phyloP scores from a whole-genome alignment of 164 flowering plant genomes.

The Magnolia sinica region DNA sequence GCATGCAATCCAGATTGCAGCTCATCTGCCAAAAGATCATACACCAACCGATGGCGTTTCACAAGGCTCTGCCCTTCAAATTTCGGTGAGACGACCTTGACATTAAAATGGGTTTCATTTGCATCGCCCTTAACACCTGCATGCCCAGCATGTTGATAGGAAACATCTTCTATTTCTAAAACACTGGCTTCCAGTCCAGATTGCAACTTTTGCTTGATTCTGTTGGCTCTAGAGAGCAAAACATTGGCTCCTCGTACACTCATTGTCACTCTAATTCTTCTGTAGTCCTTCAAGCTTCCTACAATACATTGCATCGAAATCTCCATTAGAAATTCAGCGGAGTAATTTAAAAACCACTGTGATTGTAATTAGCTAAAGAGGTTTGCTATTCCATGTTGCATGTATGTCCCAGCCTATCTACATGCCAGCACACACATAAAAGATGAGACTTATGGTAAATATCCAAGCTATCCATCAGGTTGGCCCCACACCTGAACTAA shows the following conservation, averaged over 20 bases:
- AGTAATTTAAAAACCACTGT: neutral
- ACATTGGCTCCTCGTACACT: conserved; percentile 35
- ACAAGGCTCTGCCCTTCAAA: conserved; percentile 73
- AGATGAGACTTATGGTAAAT: no score
- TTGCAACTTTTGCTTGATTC: conserved; percentile 55
- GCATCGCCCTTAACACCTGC: conserved; percentile 51
- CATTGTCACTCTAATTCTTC: conserved; percentile 22
- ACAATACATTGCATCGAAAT: neutral
- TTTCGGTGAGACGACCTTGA: conserved; percentile 62
- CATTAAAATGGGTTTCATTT: conserved; percentile 75
- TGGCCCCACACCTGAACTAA: neutral
- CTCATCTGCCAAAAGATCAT: conserved; percentile 65
- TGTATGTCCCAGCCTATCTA: neutral
- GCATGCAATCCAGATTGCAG: conserved; percentile 79
- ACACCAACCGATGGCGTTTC: conserved; percentile 80
- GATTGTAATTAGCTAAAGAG: neutral
- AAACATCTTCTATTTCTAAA: conserved; percentile 71
- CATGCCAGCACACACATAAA: no score
- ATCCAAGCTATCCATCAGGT: neutral
- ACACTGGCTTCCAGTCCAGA: conserved; percentile 42
- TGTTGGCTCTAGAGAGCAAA: conserved; percentile 42
- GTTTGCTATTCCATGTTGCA: neutral
- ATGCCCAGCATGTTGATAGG: conserved; percentile 83
- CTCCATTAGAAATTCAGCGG: neutral
- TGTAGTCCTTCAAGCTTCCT: neutral